Conservation (phyloP, 2,329 filamentous ascomycete species). For the Mycosphaerella arachidis region DNA sequence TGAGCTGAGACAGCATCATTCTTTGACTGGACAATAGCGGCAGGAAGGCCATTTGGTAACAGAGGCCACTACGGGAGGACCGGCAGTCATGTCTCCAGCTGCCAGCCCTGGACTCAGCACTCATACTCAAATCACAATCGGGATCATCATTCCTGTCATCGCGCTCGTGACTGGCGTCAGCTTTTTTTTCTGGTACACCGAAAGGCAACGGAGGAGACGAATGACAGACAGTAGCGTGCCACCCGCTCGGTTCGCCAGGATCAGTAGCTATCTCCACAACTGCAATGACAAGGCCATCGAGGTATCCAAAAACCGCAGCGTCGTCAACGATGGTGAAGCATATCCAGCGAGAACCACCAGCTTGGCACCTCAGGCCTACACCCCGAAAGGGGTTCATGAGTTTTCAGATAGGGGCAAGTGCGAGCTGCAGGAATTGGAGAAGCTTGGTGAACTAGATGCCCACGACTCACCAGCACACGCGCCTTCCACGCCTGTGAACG, state of each 20-base stretch:
- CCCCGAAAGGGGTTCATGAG: not conserved
- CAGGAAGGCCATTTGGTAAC: not conserved
- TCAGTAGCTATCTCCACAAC: slow-evolving; percentile 4
- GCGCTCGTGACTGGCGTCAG: slow-evolving; percentile 8
- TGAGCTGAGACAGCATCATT: not conserved
- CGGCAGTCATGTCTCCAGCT: not conserved
- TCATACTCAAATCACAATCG: slow-evolving; percentile 14
- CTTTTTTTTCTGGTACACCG: slow-evolving; percentile 14
- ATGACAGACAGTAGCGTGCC: not conserved
- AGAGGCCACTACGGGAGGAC: not conserved
- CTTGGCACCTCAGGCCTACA: not conserved
- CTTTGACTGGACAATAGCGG: not conserved
- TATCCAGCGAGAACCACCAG: not conserved
- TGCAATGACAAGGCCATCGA: slow-evolving; percentile 1
- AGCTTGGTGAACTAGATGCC: not conserved
- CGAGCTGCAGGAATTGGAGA: slow-evolving; percentile 1
- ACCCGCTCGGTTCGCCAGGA: not conserved
- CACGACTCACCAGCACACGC: not conserved
- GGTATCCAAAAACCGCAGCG: not conserved
- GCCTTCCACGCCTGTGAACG: not conserved
- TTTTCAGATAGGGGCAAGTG: not conserved
- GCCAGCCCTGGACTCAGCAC: slow-evolving; percentile 5
- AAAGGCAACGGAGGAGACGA: slow-evolving; percentile 6
- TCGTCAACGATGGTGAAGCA: not conserved
- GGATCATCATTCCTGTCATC: slow-evolving; percentile 14